Conservation (phyloP, 495 filamentous ascomycete species). For the Penicillium ucsense region DNA sequence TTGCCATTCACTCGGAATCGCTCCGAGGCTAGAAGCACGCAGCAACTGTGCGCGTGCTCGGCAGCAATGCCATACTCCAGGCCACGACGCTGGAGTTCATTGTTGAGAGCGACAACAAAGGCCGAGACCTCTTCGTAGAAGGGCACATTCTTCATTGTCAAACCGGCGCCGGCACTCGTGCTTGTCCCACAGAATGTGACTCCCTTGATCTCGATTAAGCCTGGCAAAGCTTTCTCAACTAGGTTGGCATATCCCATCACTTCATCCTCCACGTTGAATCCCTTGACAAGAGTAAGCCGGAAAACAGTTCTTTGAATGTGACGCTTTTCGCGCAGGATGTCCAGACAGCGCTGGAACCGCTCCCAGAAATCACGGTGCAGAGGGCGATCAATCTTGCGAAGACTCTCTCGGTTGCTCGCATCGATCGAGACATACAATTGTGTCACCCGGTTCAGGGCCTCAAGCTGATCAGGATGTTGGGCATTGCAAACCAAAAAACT, state of each 20-base stretch:
- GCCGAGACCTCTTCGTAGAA: constrained; percentile 81
- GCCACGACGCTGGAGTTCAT: constrained; percentile 54
- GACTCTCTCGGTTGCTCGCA: constrained; percentile 78
- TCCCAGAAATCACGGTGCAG: constrained; percentile 97
- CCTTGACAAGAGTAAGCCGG: constrained; percentile 88
- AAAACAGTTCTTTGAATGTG: constrained; percentile 86
- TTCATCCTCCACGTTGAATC: constrained; percentile 93
- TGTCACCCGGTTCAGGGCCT: constrained; percentile 69
- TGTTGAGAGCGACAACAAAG: constrained; percentile 67
- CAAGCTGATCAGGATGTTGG: constrained; percentile 90
- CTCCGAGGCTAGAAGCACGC: constrained; percentile 70
- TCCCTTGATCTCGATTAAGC: constrained; percentile 91
- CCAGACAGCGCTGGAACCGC: constrained; percentile 80
- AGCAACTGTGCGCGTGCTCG: constrained; percentile 92
- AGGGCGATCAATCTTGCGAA: constrained; percentile 80
- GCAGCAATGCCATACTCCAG: constrained; percentile 83
- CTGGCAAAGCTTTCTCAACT: constrained; percentile 72
- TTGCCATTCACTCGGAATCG: constrained; percentile 62
- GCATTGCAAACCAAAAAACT: constrained; percentile 96
- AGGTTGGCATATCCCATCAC: constrained; percentile 83
- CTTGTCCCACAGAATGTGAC: constrained; percentile 94
- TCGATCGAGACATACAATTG: constrained; percentile 96
- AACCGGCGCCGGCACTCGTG: constrained; percentile 64
- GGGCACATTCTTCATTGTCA: constrained; percentile 93
- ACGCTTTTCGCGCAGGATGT: constrained; percentile 75